phyloP scores from a whole-genome alignment of 306 rosid species.

The Prunus persica region Prunus_persica_NCBIv2 NC_034013.1:11152501-11153000 shows the following conservation, averaged over 20 bases:
- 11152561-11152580: not conserved
- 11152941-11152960: conserved; percentile 1
- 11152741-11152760: conserved; percentile 28
- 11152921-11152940: conserved; percentile 2
- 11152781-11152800: conserved; percentile 26
- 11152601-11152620: not conserved
- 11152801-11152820: conserved; percentile 13
- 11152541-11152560: not conserved
- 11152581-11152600: not conserved
- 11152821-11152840: conserved; percentile 30
- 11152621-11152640: not conserved
- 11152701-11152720: conserved; percentile 29
- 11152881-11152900: not conserved
- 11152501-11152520: not conserved
- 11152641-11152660: not conserved
- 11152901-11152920: not conserved
- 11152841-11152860: conserved; percentile 39
- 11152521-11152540: not conserved
- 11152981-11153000: not conserved
- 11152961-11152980: not conserved
- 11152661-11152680: conserved; percentile 1
- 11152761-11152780: conserved; percentile 33
- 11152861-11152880: not conserved
- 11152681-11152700: conserved; percentile 5
- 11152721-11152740: conserved; percentile 30